phyloP scores from a whole-genome alignment of 805 yeast genomes.

The Kazachstania psychrophila region DNA sequence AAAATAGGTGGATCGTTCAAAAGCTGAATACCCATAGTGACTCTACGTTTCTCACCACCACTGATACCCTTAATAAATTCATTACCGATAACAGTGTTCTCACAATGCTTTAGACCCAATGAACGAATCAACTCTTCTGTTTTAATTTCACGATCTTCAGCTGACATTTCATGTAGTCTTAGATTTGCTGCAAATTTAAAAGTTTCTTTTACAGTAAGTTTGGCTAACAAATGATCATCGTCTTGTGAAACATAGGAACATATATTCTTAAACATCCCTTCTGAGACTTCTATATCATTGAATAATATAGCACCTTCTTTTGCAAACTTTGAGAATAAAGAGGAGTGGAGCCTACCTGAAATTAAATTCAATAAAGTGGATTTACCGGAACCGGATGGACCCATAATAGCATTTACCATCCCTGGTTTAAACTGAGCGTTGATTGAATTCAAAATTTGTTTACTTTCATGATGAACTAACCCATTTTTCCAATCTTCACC shows the following conservation, averaged over 20 bases:
- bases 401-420: conserved; percentile 62
- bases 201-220: conserved; percentile 72
- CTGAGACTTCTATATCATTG: conserved; percentile 33
- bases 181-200: conserved; percentile 61
- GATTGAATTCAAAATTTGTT: conserved; percentile 37
- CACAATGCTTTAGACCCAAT: conserved; percentile 68
- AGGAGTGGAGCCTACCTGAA: conserved; percentile 45
- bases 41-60: conserved; percentile 85
- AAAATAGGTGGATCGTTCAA: conserved; percentile 62
- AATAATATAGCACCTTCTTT: conserved; percentile 38
- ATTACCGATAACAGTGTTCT: conserved; percentile 59
- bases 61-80: conserved; percentile 60
- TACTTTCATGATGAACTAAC: conserved; percentile 14
- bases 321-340: conserved; percentile 22
- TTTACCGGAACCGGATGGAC: conserved; percentile 77
- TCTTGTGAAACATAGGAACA: conserved; percentile 79
- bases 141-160: conserved; percentile 37
- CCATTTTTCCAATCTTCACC: conserved; percentile 7
- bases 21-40: conserved; percentile 73
- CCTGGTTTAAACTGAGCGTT: conserved; percentile 46
- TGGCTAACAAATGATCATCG: conserved; percentile 61
- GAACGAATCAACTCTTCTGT: conserved; percentile 53
- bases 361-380: conserved; percentile 55
- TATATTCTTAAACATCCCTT: conserved; percentile 31
- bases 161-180: conserved; percentile 41